Evolutionary conservation across 2,329 filamentous ascomycete genomes (phyloP), one percentile per base, ranked within the genome.

Genomic region (Metarhizium anisopliae): DNA sequence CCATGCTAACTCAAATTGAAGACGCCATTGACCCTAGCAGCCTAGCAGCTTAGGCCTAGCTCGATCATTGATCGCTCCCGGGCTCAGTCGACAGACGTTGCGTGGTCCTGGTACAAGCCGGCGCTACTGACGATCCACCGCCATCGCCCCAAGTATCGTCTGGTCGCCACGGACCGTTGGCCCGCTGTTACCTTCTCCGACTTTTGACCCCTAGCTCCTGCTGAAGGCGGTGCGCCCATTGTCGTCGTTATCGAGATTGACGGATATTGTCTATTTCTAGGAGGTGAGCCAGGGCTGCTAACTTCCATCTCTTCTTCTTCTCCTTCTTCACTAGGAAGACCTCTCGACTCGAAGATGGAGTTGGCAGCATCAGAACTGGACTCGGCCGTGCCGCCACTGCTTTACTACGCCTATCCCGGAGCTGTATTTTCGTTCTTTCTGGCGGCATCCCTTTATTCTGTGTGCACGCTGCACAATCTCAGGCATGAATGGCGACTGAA

Each of bases 361-460:
- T 49, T 51, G 5, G 43, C 43, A 42, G 38, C 43, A 42, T 25
- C 47, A 47, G 55, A 55, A 25, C 36, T 58, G 40, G 57, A 60
- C 51, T 54, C 60, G 40, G 58, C 60, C 54, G 68, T 72, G 58
- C 67, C 78, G 55, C 67, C 70, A 50, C 69, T 70, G 60, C 70
- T 86, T 49, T 80, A 82, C 68, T 86, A 86, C 66, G 68, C 75
- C 8, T 84, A 81, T 60, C 83, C 85, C 11, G 72, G 78, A 10
- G 57, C 74, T 20, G 68, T 84, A 57, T 84, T 85, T 61, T 51
- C 74, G 55, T 86, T 81, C 68, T 87, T 84, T 66, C 66, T 79
- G 52, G 59, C 75, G 54, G 72, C 82, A 8, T 77, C 75, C 29
- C 67, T 74, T 35, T 61, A 82, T 53, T 78, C 78, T 4, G 70